Conservation (phyloP, 208 protist genomes). For the Crithidia sp. region DNA sequence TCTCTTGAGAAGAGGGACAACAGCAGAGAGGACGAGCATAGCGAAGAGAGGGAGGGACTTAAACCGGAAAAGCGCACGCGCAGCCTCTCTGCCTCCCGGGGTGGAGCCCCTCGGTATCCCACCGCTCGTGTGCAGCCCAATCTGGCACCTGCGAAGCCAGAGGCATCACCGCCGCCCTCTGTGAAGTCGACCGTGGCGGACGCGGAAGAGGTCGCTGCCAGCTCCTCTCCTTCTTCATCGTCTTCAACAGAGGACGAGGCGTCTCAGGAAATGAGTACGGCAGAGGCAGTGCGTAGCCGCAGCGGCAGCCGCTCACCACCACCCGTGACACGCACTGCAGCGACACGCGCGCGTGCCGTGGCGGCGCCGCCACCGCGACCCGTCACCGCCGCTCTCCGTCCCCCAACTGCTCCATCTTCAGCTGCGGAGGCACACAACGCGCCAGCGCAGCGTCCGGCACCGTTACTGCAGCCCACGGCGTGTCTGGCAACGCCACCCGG, state of each 20-base stretch:
- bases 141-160: not conserved
- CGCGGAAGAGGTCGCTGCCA: no score
- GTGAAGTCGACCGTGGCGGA: not conserved
- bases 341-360: not conserved
- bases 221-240: not conserved
- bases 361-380: slow-evolving; percentile 10
- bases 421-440: not conserved
- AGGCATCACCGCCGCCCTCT: not conserved
- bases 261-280: not conserved
- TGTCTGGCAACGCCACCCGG: no score
- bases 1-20: not conserved
- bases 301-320: slow-evolving; percentile 14
- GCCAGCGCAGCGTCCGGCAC: slow-evolving; percentile 4
- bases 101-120: not conserved
- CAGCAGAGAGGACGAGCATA: not conserved
- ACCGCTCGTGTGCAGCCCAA: not conserved
- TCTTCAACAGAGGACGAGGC: not conserved
- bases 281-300: not conserved
- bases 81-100: not conserved
- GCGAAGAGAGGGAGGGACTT: not conserved
- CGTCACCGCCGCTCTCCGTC: slow-evolving; percentile 18
- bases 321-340: not conserved
- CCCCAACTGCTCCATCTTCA: not conserved
- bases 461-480: not conserved
- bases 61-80: not conserved